Conservation (phyloP, 345 rosid genomes). For the Corchorus capsularis region DNA sequence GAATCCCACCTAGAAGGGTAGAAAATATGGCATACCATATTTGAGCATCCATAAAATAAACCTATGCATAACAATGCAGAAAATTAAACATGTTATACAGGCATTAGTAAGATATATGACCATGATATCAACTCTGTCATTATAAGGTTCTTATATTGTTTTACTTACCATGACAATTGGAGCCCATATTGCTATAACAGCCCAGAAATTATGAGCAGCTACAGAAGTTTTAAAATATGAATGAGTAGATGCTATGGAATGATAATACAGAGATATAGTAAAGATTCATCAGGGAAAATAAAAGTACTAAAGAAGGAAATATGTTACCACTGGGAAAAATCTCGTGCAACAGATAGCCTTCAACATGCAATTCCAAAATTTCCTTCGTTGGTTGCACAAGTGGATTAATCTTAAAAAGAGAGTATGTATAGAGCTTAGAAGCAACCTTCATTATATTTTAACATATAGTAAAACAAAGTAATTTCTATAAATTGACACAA, state of each 20-base stretch:
- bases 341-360: slow-evolving; percentile 75
- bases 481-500: not conserved
- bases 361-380: slow-evolving; percentile 62
- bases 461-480: not conserved
- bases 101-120: not conserved
- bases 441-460: not conserved
- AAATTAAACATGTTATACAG: not conserved
- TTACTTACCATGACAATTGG: slow-evolving; percentile 81
- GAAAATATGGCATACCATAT: slow-evolving; percentile 98
- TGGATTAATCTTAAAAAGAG: slow-evolving; percentile 36
- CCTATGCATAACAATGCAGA: slow-evolving; percentile 40
- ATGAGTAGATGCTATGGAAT: slow-evolving; percentile 22
- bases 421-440: slow-evolving; percentile 9
- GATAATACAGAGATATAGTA: not conserved
- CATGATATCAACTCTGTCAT: not conserved
- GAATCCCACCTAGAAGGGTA: slow-evolving; percentile 90
- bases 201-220: slow-evolving; percentile 79
- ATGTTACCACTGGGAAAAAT: slow-evolving; percentile 77
- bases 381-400: slow-evolving; percentile 74
- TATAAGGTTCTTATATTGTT: slow-evolving; percentile 16
- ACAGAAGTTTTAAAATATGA: slow-evolving; percentile 34
- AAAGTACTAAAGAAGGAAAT: not conserved
- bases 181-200: slow-evolving; percentile 92
- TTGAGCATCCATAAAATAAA: slow-evolving; percentile 93
- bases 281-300: not conserved